A percentile compares a stretch with the other conserved stretches of the same genome.
Evolutionary conservation across 805 yeast species (phyloP).

Genomic region (Nakazawaea populi): DNA sequence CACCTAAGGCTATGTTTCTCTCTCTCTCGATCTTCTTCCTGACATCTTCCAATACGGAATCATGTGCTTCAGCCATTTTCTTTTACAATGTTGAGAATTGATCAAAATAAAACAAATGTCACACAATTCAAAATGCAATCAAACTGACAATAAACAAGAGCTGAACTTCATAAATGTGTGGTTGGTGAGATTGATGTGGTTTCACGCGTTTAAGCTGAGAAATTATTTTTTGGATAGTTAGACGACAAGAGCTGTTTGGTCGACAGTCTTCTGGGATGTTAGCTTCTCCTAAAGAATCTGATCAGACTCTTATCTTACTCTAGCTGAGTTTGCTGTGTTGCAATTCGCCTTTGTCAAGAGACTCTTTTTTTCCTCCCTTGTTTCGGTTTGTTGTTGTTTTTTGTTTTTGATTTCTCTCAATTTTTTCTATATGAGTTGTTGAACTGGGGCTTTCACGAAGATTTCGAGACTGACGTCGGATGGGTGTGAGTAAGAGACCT

Average conservation of each 20-base stretch:
- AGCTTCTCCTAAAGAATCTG: not conserved
- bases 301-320: not conserved
- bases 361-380: not conserved
- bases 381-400: not conserved
- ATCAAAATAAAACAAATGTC: not conserved
- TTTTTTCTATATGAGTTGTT: too few species aligned
- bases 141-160: not conserved
- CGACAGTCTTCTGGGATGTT: not conserved
- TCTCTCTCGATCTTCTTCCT: slow-evolving; percentile 84
- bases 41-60: slow-evolving; percentile 57
- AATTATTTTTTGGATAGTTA: too few species aligned
- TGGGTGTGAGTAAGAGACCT: too few species aligned
- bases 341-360: too few species aligned
- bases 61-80: slow-evolving; percentile 17
- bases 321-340: too few species aligned
- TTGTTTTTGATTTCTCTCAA: not conserved
- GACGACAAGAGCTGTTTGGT: too few species aligned
- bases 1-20: slow-evolving; percentile 81
- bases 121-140: not conserved
- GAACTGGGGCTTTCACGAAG: too few species aligned
- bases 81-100: not conserved
- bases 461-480: too few species aligned
- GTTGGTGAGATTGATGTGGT: not conserved
- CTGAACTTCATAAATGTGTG: not conserved
- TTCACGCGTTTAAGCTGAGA: too few species aligned